phyloP scores from a whole-genome alignment of 2,329 filamentous ascomycete genomes.

The Aulographum hederae region DNA sequence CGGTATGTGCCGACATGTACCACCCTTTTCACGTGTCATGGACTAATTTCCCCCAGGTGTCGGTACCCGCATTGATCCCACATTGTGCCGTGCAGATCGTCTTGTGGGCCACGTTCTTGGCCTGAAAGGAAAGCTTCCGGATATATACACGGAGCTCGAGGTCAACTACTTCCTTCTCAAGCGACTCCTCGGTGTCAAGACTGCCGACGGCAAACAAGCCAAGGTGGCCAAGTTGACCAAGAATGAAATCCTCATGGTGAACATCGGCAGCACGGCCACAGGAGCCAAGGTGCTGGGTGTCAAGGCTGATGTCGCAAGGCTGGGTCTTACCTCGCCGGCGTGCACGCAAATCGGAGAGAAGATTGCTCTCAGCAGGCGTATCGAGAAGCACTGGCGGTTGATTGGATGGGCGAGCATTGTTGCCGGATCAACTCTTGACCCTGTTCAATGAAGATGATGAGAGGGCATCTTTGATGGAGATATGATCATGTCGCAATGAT shows the following conservation, averaged over 20 bases:
- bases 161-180: constrained; percentile 98
- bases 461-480: too few relatives aligned
- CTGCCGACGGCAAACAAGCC: constrained; percentile 94
- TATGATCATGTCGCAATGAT: too few relatives aligned
- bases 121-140: constrained; percentile 79
- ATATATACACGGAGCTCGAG: constrained; percentile 96
- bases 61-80: constrained; percentile 91
- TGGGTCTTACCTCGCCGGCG: constrained; percentile 79
- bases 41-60: constrained; percentile 46
- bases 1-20: constrained; percentile 19
- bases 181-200: constrained; percentile 87
- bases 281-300: constrained; percentile 80
- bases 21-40: constrained; percentile 1
- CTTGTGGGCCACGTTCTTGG: constrained; percentile 95
- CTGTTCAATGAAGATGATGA: too few relatives aligned
- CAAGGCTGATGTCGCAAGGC: constrained; percentile 92
- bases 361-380: constrained; percentile 87
- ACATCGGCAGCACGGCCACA: constrained; percentile 94
- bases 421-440: too few relatives aligned
- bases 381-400: constrained; percentile 97
- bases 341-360: constrained; percentile 98
- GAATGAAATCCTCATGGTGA: constrained; percentile 99
- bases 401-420: constrained; percentile 25
- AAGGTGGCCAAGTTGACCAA: constrained; percentile 97
- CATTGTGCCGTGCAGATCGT: constrained; percentile 95